Conservation (phyloP, 1,139 yeast genomes). For the Protomyces inundatus region DNA sequence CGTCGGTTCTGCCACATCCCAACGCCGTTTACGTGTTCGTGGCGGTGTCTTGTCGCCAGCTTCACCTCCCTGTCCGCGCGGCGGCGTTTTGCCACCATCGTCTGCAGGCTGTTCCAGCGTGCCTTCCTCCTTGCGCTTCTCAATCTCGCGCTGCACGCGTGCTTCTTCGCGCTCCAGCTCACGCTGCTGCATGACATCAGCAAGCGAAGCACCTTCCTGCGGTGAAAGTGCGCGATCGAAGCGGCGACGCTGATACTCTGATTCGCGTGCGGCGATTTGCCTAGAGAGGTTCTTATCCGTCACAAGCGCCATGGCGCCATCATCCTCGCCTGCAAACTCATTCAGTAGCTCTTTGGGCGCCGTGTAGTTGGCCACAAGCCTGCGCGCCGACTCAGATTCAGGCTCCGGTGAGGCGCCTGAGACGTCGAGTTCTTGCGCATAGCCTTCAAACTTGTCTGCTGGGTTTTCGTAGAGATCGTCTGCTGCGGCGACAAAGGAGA, state of each 20-base stretch:
- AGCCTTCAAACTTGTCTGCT: conserved; percentile 10
- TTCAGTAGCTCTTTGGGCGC: conserved; percentile 36
- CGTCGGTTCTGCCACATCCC: conserved; percentile 14
- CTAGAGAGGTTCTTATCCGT: conserved; percentile 11
- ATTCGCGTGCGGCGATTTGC: conserved; percentile 41
- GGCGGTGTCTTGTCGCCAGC: conserved; percentile 28
- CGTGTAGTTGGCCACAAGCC: conserved; percentile 38
- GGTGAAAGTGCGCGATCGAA: conserved; percentile 39
- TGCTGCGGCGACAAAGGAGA: conserved; percentile 8
- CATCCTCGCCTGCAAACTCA: conserved; percentile 39
- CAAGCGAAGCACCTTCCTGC: conserved; percentile 31
- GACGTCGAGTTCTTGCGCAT: conserved; percentile 2
- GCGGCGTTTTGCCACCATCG: conserved; percentile 34
- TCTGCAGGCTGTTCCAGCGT: neutral
- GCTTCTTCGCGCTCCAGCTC: conserved; percentile 39
- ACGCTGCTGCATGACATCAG: conserved; percentile 36
- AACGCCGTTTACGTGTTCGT: conserved; percentile 33
- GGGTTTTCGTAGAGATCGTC: conserved; percentile 16
- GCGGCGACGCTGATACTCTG: conserved; percentile 45
- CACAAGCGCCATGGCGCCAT: conserved; percentile 28
- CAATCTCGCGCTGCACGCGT: conserved; percentile 35
- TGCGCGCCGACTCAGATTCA: conserved; percentile 2
- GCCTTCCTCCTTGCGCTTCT: conserved; percentile 30
- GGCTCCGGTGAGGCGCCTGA: conserved; percentile 1
- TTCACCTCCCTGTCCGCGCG: conserved; percentile 28